Evolutionary conservation across 495 filamentous ascomycete species (phyloP), one percentile per base, ranked within the genome.

Genomic region (Echria macrotheca): DNA sequence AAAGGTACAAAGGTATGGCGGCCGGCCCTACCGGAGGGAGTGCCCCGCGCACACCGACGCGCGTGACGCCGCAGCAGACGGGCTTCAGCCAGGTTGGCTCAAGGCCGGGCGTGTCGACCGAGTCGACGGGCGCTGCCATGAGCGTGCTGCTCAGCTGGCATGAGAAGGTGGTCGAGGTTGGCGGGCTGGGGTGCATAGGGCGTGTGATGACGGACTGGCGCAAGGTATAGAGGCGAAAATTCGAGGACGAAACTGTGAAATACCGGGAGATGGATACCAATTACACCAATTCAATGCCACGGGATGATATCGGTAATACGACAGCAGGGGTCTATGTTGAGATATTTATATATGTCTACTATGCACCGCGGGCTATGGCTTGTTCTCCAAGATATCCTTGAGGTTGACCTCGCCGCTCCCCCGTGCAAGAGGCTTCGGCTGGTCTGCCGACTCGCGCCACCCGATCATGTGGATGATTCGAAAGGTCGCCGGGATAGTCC

Each of bases 391-490:
- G 14, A 91, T 68, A 70, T 95, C 88, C 65, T 90, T 90, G 41
- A 96, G 69, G 66, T 80, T 90, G 17, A 91, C 63, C 61, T 91
- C 72, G 10, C 87, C 91, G 54, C 79, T 96, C 1, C 94, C 94
- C 50, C 94, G 78, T 51, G 78, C 64, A 54, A 96, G 67, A 24
- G 94, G 91, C 69, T 90, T 70, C 36, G 79, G 67, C 69, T 96
- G 91, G 40, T 82, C 76, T 22, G 76, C 73, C 0, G 85, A 84
- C 57, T 91, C 87, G 66, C 91, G 94, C 94, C 94, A 99, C 14
- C 94, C 94, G 70, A 99, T 97, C 89, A 97, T 91, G 63, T 87
- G 93, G 45, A 96, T 94, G 52, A 93, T 73, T 48, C 87, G 76
- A 63, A 91, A 96, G n/a, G 90, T 96, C 7, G 91, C 91, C 2